Percentiles rank a stretch among this genome's conserved stretches.
These are phyloP conservation scores for Hapsidospora chrysogenum DNA, from an alignment of 495 filamentous ascomycete genomes.

Conservation along the genomic window DNA sequence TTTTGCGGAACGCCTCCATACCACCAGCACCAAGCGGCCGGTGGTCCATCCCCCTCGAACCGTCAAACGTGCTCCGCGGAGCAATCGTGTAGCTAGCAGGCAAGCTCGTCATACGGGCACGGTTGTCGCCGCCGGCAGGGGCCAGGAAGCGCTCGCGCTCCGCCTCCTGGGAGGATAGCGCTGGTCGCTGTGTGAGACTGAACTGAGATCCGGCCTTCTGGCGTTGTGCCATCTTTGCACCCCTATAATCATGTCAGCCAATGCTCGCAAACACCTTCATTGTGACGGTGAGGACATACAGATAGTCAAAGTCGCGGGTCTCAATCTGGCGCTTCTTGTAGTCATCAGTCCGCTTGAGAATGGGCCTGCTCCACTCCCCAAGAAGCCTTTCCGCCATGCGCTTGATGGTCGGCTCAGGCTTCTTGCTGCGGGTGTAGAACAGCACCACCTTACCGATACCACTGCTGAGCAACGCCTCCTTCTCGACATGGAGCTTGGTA, in stretches of 20 bases:
- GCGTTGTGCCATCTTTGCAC: conserved; percentile 29
- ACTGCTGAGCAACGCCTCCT: conserved; percentile 73
- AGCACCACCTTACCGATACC: conserved; percentile 91
- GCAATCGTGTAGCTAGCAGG: conserved; percentile 69
- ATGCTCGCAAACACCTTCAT: neutral
- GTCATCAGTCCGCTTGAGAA: conserved; percentile 81
- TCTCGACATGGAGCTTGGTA: conserved; percentile 66
- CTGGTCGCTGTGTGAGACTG: conserved; percentile 26
- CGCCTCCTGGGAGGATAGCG: conserved; percentile 32
- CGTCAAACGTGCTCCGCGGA: conserved; percentile 42
- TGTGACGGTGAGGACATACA: conserved; percentile 14
- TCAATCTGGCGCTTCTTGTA: conserved; percentile 65
- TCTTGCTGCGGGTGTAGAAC: conserved; percentile 92
- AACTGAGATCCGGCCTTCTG: conserved; percentile 24
- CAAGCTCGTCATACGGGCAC: conserved; percentile 52
- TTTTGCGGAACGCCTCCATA: conserved; percentile 65
- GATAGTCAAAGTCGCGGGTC: conserved; percentile 33
- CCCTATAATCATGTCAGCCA: conserved; percentile 18
- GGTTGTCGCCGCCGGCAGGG: conserved; percentile 46
- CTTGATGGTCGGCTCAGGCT: conserved; percentile 73
- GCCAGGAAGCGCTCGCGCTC: conserved; percentile 57
- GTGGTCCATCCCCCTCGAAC: conserved; percentile 15
- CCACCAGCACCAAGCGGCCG: conserved; percentile 57
- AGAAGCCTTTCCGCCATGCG: conserved; percentile 78
- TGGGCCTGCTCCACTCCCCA: conserved; percentile 92